A percentile compares a stretch with the other conserved stretches of the same genome.
Conservation (phyloP, 768 basidiomycete species). For the Lanmaoa rubissima region DNA sequence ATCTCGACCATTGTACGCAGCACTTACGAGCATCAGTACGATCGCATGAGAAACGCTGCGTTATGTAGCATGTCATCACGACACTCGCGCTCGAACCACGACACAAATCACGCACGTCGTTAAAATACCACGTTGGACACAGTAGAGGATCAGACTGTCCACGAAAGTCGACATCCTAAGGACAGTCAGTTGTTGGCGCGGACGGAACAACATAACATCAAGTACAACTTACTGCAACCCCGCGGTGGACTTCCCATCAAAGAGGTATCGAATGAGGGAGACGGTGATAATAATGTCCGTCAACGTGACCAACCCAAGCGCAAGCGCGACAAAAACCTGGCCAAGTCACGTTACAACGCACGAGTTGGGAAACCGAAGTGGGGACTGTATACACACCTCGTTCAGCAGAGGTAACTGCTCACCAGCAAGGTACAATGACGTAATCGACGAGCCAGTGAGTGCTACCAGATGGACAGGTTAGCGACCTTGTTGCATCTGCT, state of each 20-base stretch:
- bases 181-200: neutral
- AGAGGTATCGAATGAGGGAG: slow-evolving; percentile 10
- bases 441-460: slow-evolving; percentile 2
- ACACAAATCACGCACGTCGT: slow-evolving; percentile 10
- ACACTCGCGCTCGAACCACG: neutral
- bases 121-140: slow-evolving; percentile 13
- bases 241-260: neutral
- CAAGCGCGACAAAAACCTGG: slow-evolving; percentile 6
- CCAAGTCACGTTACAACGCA: neutral
- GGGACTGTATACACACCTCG: neutral
- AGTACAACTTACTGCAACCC: slow-evolving; percentile 1
- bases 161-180: slow-evolving; percentile 4
- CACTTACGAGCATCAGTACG: slow-evolving; percentile 10
- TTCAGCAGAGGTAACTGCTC: slow-evolving; percentile 2
- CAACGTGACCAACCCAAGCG: slow-evolving; percentile 15
- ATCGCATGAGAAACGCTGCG: slow-evolving; percentile 5
- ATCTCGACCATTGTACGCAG: neutral
- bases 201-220: neutral
- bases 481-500: neutral
- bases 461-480: neutral
- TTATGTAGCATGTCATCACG: neutral
- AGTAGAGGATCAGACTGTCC: slow-evolving; percentile 10
- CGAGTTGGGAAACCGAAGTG: too few relatives aligned
- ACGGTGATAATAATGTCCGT: slow-evolving; percentile 16
- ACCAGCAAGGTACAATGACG: neutral